These are phyloP conservation scores for Limnanthes douglasii DNA, from an alignment of 345 rosid species.

Conservation along the genomic window DNA sequence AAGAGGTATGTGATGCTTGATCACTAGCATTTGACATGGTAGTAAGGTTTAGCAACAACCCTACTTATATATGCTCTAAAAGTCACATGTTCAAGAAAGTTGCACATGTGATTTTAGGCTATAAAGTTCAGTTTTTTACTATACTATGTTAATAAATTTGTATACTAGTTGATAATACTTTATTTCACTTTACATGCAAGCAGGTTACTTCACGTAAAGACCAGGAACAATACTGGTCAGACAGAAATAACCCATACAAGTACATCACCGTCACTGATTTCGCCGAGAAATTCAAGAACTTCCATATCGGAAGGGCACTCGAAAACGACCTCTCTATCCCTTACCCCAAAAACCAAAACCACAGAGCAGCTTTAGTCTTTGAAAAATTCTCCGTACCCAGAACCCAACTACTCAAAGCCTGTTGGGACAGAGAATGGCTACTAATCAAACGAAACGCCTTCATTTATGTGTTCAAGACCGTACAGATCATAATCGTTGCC, in stretches of 20 bases:
- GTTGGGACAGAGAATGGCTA: conserved; percentile 69
- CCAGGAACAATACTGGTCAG: conserved; percentile 69
- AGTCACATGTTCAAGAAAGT: neutral
- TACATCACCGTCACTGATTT: conserved; percentile 44
- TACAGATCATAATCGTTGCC: conserved; percentile 46
- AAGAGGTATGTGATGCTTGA: conserved; percentile 34
- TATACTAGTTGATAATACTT: neutral
- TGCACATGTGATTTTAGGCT: neutral
- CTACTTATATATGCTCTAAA: conserved; percentile 5
- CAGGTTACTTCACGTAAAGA: conserved; percentile 78
- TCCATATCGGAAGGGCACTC: conserved; percentile 40
- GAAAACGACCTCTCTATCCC: conserved; percentile 37
- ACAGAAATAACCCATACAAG: conserved; percentile 32
- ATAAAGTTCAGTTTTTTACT: neutral
- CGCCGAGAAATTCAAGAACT: conserved; percentile 31
- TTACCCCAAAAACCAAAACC: conserved; percentile 34
- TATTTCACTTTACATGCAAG: neutral
- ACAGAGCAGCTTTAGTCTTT: conserved; percentile 50
- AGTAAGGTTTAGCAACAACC: neutral
- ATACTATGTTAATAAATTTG: neutral
- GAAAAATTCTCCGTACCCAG: conserved; percentile 32
- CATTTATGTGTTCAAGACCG: conserved; percentile 40
- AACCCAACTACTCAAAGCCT: conserved; percentile 43
- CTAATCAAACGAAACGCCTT: conserved; percentile 47
- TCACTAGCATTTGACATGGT: neutral